Evolutionary conservation across 495 filamentous ascomycete species (phyloP).

Genomic region (Aspergillus mulundensis): DNA sequence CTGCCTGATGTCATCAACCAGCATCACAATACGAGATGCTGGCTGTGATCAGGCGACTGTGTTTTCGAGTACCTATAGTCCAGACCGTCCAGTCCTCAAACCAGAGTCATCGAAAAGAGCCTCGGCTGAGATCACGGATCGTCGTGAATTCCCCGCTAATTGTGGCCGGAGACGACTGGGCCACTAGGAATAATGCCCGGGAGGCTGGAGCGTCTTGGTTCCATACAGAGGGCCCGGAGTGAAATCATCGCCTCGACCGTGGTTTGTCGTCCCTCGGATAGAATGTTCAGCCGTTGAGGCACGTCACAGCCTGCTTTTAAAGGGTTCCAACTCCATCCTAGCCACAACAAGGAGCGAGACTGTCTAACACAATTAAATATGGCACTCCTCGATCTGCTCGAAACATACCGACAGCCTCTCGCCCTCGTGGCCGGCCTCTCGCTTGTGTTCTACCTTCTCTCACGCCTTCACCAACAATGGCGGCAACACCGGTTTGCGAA

Average conservation of each 20-base stretch:
- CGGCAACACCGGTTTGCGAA: slow-evolving; percentile 14
- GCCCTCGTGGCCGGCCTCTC: slow-evolving; percentile 2
- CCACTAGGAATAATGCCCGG: not conserved
- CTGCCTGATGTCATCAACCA: no score
- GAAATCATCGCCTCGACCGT: not conserved
- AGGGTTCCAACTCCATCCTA: not conserved
- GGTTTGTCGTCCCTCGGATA: not conserved
- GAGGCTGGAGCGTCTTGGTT: not conserved
- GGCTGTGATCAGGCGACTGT: no score
- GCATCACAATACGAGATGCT: no score
- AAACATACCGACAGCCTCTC: not conserved
- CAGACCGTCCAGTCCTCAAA: no score
- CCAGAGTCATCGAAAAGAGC: not conserved
- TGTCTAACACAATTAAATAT: not conserved
- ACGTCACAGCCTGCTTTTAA: not conserved
- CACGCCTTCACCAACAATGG: slow-evolving; percentile 15
- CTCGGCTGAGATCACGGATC: not conserved
- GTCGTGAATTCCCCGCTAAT: not conserved
- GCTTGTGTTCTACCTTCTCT: slow-evolving; percentile 11
- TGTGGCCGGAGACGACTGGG: not conserved
- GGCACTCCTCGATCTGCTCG: not conserved
- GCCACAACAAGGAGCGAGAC: not conserved
- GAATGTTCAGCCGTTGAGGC: not conserved
- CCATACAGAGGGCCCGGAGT: not conserved
- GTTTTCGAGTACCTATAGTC: no score